Conservation (phyloP, 306 rosid genomes). For the Citrullus colocynthis region DNA sequence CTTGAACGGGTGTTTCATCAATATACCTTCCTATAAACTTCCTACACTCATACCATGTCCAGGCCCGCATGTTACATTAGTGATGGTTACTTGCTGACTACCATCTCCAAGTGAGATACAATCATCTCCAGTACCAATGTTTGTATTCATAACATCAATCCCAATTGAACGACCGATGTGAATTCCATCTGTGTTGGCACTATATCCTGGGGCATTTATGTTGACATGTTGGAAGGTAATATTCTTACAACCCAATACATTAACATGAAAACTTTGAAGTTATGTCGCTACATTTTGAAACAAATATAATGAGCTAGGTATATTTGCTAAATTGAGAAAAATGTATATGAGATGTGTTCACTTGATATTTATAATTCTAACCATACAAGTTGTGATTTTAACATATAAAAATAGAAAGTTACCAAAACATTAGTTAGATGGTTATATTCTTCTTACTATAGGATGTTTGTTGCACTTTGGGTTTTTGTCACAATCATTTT, state of each 20-base stretch:
- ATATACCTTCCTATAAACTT: no score
- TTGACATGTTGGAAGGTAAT: not conserved
- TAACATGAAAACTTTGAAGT: constrained; percentile 25
- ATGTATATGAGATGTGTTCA: not conserved
- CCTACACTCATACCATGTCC: no score
- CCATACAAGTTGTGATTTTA: no score
- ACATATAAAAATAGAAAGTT: no score
- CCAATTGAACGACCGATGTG: constrained; percentile 31
- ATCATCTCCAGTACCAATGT: constrained; percentile 32
- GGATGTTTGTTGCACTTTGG: not conserved
- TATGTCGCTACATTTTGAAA: not conserved
- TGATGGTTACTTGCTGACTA: no score
- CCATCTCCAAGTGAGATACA: no score
- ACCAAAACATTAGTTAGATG: no score
- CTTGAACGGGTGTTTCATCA: no score
- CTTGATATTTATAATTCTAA: no score
- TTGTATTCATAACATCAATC: constrained; percentile 17
- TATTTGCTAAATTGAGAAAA: not conserved
- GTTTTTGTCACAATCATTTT: no score
- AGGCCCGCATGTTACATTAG: no score
- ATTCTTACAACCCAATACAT: constrained; percentile 17
- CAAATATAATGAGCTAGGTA: not conserved
- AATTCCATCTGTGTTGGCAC: constrained; percentile 38
- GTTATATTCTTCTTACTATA: constrained; percentile 13
- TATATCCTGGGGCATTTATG: constrained; percentile 18